Evolutionary conservation across 2,329 filamentous ascomycete species (phyloP).

Genomic region (Ambrosiella cleistominuta): DNA sequence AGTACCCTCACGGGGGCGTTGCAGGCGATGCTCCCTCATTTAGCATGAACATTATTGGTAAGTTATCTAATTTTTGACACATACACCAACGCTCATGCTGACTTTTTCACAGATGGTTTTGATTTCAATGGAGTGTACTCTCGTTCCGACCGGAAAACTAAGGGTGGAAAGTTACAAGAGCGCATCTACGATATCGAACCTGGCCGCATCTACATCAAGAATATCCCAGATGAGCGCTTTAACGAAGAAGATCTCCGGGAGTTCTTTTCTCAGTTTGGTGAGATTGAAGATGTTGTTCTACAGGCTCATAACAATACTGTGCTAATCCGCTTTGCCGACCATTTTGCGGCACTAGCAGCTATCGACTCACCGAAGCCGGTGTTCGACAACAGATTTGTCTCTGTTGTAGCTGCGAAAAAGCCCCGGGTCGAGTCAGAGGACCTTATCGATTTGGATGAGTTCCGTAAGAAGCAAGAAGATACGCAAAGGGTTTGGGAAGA

Average conservation of each 20-base stretch:
- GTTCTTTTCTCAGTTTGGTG: constrained; percentile 60
- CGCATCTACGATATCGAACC: constrained; percentile 42
- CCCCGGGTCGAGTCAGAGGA: constrained; percentile 18
- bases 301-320: constrained; percentile 50
- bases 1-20: constrained; percentile 1
- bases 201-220: constrained; percentile 56
- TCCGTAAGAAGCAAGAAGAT: constrained; percentile 50
- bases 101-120: background rate
- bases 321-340: constrained; percentile 49
- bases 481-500: constrained; percentile 53
- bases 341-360: constrained; percentile 49
- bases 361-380: constrained; percentile 64
- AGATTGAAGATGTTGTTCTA: constrained; percentile 45
- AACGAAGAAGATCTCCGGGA: constrained; percentile 43
- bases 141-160: constrained; percentile 19
- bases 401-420: constrained; percentile 28
- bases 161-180: constrained; percentile 22
- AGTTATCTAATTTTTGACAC: background rate
- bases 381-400: constrained; percentile 74
- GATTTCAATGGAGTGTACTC: background rate
- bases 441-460: constrained; percentile 51
- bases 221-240: constrained; percentile 56
- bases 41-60: constrained; percentile 7
- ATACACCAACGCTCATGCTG: background rate
- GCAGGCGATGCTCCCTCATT: background rate